These are phyloP conservation scores for Xylaria nigripes DNA, from an alignment of 495 filamentous ascomycete species.

Conservation along the genomic window DNA sequence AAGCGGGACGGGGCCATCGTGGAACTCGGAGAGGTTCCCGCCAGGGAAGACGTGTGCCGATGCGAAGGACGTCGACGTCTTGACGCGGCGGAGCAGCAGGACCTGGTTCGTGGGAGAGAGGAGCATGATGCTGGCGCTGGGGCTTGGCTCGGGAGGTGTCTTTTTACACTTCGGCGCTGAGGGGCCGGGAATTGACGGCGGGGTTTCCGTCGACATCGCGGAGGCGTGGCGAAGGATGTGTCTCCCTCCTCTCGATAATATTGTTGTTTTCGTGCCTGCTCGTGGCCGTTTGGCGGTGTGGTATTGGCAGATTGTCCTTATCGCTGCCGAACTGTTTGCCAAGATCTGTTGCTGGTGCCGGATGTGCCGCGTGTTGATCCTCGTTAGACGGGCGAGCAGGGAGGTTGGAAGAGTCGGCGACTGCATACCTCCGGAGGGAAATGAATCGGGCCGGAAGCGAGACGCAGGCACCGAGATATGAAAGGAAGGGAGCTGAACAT, in stretches of 20 bases:
- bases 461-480: no score
- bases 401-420: background rate
- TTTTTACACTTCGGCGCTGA: slow-evolving; percentile 5
- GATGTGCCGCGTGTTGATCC: background rate
- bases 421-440: background rate
- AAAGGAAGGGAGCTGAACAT: background rate
- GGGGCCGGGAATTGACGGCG: background rate
- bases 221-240: background rate
- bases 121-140: slow-evolving; percentile 61
- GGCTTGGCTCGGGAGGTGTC: slow-evolving; percentile 12
- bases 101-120: slow-evolving; percentile 81
- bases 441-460: background rate
- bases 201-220: background rate
- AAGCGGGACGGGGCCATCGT: slow-evolving; percentile 56
- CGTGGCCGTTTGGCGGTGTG: background rate
- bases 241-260: background rate
- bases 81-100: slow-evolving; percentile 77
- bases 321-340: background rate
- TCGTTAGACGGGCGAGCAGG: background rate
- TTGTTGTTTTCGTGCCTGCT: background rate
- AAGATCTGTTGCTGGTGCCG: background rate
- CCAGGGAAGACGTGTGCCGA: slow-evolving; percentile 95
- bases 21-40: slow-evolving; percentile 66
- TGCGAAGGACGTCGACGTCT: slow-evolving; percentile 73
- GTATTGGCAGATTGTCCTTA: no score